phyloP scores from a whole-genome alignment of 2,329 filamentous ascomycete genomes.

The Alternaria hordeiaustralica region DNA sequence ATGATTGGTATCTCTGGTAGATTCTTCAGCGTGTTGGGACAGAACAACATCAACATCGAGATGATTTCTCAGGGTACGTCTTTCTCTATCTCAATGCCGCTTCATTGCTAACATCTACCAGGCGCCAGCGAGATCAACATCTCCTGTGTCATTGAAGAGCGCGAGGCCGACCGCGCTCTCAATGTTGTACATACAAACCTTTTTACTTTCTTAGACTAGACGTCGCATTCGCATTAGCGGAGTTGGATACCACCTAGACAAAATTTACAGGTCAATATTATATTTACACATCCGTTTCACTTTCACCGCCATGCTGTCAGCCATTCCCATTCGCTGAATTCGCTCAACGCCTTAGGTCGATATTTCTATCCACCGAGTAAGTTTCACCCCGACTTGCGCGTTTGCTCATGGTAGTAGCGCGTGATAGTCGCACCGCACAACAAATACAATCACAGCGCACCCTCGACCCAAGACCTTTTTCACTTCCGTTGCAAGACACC shows the following conservation, averaged over 20 bases:
- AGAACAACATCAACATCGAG: conserved; percentile 95
- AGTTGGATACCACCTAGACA: conserved; percentile 33
- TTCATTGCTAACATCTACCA: conserved; percentile 46
- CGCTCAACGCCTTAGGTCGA: neutral
- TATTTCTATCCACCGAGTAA: neutral
- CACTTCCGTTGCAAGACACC: neutral
- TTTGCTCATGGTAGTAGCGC: conserved; percentile 6
- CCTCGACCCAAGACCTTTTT: neutral
- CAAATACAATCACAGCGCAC: neutral
- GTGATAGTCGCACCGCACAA: neutral
- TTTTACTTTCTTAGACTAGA: conserved; percentile 88
- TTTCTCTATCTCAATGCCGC: neutral
- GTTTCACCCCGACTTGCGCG: conserved; percentile 9
- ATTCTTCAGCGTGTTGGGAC: conserved; percentile 94
- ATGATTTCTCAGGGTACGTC: conserved; percentile 96
- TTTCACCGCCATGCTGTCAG: neutral
- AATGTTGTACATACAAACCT: conserved; percentile 96
- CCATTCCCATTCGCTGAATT: neutral
- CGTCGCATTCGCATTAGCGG: conserved; percentile 34
- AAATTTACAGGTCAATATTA: conserved; percentile 2
- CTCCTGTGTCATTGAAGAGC: conserved; percentile 92
- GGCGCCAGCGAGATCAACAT: conserved; percentile 99
- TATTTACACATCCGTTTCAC: neutral
- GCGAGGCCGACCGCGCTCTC: conserved; percentile 89
- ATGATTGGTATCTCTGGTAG: conserved; percentile 89